Conservation (phyloP, 768 basidiomycete genomes). For the Leccinellum rugosiceps region DNA sequence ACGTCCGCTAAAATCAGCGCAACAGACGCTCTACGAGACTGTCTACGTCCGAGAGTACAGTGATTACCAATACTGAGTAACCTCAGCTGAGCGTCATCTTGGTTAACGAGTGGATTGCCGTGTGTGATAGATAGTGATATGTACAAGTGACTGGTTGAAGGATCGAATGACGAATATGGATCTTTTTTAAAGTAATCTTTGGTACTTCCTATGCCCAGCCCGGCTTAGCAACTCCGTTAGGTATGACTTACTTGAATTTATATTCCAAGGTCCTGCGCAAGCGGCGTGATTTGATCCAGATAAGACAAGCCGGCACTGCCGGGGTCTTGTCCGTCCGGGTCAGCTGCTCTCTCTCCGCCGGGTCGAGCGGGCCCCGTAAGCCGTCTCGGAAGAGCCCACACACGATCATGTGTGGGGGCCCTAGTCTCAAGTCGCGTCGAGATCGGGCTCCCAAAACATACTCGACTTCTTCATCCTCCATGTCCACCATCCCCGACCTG, state of each 20-base stretch:
- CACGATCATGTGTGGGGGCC: background rate
- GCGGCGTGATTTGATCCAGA: background rate
- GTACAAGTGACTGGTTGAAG: background rate
- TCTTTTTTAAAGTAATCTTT: background rate
- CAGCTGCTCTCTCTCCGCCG: background rate
- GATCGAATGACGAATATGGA: background rate
- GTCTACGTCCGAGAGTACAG: background rate
- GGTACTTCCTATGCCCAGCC: background rate
- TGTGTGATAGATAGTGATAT: background rate
- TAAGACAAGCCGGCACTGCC: background rate
- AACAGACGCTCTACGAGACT: background rate
- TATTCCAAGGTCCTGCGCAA: too few species aligned
- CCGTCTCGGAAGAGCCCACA: background rate
- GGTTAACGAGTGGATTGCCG: background rate
- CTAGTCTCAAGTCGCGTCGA: too few species aligned
- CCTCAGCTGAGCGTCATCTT: background rate
- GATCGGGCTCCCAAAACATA: background rate
- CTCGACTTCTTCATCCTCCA: background rate
- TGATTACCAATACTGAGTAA: background rate
- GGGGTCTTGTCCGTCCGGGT: background rate
- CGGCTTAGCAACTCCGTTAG: too few species aligned
- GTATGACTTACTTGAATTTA: background rate
- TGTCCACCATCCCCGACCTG: conserved; percentile 15
- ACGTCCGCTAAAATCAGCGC: background rate
- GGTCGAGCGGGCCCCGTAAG: background rate